Base-by-base conservation (phyloP, 768 basidiomycete genomes). In the Tulasnella sp. region DNA sequence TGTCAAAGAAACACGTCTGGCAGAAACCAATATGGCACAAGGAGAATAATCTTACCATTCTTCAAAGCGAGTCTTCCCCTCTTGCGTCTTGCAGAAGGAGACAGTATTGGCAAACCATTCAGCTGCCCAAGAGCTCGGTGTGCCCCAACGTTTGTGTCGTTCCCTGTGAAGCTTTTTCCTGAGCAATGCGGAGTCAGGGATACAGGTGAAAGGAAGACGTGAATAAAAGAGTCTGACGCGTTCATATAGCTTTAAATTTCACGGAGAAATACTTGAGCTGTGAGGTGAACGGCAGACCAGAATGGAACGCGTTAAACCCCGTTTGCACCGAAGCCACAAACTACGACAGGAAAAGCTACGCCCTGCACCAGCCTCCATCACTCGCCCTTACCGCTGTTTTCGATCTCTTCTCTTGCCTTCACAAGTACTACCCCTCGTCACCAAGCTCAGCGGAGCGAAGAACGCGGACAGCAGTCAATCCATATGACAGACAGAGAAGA, bases 21-120 rank as follows among this genome's bases (percentile, higher is more conserved):
- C 7, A 14, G 34, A 37, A 64, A 31, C 31, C 11, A 69, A 28
- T 34, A 16, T 31, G 16, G 18, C 14, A 28, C 31, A 28, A 8
- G 12, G 34, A 18, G 24, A 16, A 12, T 16, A 37, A 9, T 46
- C 24, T 28, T 77, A 77, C 76, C 76, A 77, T 18, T 77, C 76
- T 54, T 77, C 76, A 22, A 77, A 77, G 1, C 9, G 48, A 2
- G 58, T 77, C 54, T 77, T 77, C n/a, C 50, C 76, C 14, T 77
- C 76, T n/a, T 22, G 76, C 5, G 76, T 77, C 48, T 77, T 42
- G 76, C 76, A 77, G 31, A 40, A 77, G 4, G 41, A 22, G 12
- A 60, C 76, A 12, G 54, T 60, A 31, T 77, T 77, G 41, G 76
- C 44, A 50, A 77, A 69, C 64, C 64, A 69, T 34, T 69, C 64